A percentile compares a stretch with the other conserved stretches of the same genome.
These are phyloP conservation scores for Solanum hybrid DNA, from an alignment of 305 asterid genomes.

Conservation along the genomic window DNA sequence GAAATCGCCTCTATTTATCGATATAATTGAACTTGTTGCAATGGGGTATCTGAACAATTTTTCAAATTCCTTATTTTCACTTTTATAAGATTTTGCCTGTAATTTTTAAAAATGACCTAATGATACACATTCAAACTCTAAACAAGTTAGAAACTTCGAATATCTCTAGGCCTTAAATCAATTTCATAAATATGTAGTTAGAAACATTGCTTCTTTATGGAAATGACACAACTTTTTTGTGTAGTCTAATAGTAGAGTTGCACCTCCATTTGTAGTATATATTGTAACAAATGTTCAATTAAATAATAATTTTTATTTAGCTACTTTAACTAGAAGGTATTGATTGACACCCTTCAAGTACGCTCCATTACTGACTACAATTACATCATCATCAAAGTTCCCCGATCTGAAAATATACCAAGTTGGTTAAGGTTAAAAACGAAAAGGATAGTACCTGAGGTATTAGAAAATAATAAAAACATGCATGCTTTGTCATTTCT, in stretches of 20 bases:
- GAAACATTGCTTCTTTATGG: not conserved
- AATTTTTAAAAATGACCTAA: not conserved
- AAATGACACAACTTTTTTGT: not conserved
- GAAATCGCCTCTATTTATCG: not conserved
- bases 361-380: no score
- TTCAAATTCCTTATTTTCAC: not conserved
- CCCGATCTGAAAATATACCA: not conserved
- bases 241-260: not conserved
- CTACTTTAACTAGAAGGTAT: no score
- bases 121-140: not conserved
- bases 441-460: not conserved
- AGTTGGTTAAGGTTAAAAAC: not conserved
- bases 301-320: no score
- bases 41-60: not conserved
- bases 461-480: not conserved
- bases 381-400: not conserved
- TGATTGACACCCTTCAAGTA: not conserved
- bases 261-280: not conserved
- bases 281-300: not conserved
- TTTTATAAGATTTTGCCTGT: not conserved
- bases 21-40: not conserved
- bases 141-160: not conserved
- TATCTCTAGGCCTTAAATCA: not conserved
- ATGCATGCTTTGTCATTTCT: not conserved
- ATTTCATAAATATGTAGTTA: no score